Percentiles rank a stretch among this genome's conserved stretches.
phyloP scores from a whole-genome alignment of 2,329 filamentous ascomycete species.

The Phoma sp. region DNA sequence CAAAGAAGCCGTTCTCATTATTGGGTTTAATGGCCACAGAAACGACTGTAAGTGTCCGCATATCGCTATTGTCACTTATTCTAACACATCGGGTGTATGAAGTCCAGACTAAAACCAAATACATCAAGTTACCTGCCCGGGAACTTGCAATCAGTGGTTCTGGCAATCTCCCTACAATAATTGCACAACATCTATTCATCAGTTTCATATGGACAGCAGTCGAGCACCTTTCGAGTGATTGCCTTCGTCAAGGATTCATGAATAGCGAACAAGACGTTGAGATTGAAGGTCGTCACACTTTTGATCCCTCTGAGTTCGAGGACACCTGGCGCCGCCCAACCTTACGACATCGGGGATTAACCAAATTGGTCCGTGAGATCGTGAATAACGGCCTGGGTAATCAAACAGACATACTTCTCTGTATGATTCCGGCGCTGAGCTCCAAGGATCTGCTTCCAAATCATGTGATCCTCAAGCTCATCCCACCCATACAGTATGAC shows the following conservation, averaged over 20 bases:
- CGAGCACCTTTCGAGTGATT: not conserved
- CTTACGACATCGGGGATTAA: not conserved
- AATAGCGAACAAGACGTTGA: conserved; percentile 1
- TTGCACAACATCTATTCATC: too few species aligned
- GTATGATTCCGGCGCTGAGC: conserved; percentile 8
- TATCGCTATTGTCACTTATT: too few species aligned
- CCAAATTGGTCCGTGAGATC: not conserved
- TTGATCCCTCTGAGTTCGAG: not conserved
- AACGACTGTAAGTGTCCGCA: too few species aligned
- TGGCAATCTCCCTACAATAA: too few species aligned
- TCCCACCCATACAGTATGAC: not conserved
- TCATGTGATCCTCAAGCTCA: conserved; percentile 2
- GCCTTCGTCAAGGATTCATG: not conserved
- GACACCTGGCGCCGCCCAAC: not conserved
- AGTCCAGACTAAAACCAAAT: too few species aligned
- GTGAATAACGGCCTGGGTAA: not conserved
- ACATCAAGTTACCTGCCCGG: too few species aligned
- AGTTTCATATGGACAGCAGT: conserved; percentile 9
- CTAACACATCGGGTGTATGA: too few species aligned
- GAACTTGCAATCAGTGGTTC: too few species aligned
- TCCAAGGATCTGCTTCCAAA: conserved; percentile 5
- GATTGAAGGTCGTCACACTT: not conserved
- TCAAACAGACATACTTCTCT: not conserved
- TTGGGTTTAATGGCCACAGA: too few species aligned
- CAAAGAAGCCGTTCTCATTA: too few species aligned